Evolutionary conservation across 306 rosid species (phyloP).

Genomic region (Mucuna pruriens): DNA sequence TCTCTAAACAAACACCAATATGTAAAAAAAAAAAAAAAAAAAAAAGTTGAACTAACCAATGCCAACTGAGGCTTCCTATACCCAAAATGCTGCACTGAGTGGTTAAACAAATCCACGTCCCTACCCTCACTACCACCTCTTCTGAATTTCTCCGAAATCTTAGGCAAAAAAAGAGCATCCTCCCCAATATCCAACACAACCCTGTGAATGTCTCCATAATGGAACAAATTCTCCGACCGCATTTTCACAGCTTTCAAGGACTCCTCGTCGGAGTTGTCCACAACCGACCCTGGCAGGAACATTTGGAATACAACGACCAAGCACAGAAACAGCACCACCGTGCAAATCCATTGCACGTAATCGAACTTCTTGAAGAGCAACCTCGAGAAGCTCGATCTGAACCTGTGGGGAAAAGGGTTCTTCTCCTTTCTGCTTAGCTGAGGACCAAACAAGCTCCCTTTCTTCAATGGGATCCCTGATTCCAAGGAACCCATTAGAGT

Average conservation of each 20-base stretch:
- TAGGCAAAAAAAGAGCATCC: slow-evolving; percentile 70
- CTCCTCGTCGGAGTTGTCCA: slow-evolving; percentile 56
- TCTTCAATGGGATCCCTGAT: slow-evolving; percentile 65
- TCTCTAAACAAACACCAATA: slow-evolving; percentile 18
- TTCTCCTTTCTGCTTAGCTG: slow-evolving; percentile 58
- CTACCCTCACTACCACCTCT: slow-evolving; percentile 37
- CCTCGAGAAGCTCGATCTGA: slow-evolving; percentile 91
- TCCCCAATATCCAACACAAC: slow-evolving; percentile 75
- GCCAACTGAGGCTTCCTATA: slow-evolving; percentile 91
- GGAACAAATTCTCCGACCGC: slow-evolving; percentile 50
- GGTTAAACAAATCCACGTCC: slow-evolving; percentile 52
- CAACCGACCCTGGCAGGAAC: slow-evolving; percentile 82
- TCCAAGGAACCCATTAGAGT: slow-evolving; percentile 93
- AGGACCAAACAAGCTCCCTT: slow-evolving; percentile 69
- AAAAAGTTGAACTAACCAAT: slow-evolving; percentile 62
- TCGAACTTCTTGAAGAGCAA: slow-evolving; percentile 77
- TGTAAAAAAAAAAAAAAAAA: neutral
- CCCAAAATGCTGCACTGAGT: slow-evolving; percentile 56
- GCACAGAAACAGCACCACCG: slow-evolving; percentile 77
- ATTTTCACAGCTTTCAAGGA: slow-evolving; percentile 47
- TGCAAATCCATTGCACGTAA: slow-evolving; percentile 94
- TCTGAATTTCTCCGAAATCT: slow-evolving; percentile 69
- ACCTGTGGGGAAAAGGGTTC: slow-evolving; percentile 69
- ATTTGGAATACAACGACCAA: slow-evolving; percentile 82
- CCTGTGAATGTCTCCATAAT: slow-evolving; percentile 53